A percentile compares a stretch with the other conserved stretches of the same genome.
phyloP scores from a whole-genome alignment of 1,284 basidiomycete genomes.

The Pisolithus thermaeus region DNA sequence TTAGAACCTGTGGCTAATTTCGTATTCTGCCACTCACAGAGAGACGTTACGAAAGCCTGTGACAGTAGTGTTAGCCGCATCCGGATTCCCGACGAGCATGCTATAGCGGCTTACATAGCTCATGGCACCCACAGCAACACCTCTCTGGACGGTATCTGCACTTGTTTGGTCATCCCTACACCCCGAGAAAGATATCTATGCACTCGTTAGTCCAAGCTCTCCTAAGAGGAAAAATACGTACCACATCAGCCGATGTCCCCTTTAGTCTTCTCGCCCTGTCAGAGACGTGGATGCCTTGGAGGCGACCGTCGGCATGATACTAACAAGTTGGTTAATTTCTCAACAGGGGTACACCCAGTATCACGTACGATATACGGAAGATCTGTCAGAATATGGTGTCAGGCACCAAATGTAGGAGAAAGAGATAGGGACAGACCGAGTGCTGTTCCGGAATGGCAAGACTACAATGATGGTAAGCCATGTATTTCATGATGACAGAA shows the following conservation, averaged over 20 bases:
- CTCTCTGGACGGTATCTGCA: constrained; percentile 46
- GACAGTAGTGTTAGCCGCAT: constrained; percentile 1
- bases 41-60: constrained; percentile 64
- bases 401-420: not conserved
- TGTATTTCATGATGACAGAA: not conserved
- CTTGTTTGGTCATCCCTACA: constrained; percentile 79
- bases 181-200: constrained; percentile 62
- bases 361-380: constrained; percentile 53
- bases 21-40: constrained; percentile 35
- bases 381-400: constrained; percentile 32
- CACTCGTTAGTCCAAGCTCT: not conserved
- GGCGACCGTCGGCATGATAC: constrained; percentile 57
- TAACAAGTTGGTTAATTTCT: constrained; percentile 19
- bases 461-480: constrained; percentile 13
- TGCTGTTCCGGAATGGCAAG: constrained; percentile 22
- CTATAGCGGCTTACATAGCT: constrained; percentile 41
- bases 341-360: not conserved
- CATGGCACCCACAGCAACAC: constrained; percentile 67
- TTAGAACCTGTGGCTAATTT: constrained; percentile 1
- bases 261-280: constrained; percentile 30
- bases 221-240: constrained; percentile 30
- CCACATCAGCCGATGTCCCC: constrained; percentile 43
- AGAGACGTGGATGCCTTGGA: constrained; percentile 46
- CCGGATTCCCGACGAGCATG: not conserved
- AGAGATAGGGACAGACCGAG: constrained; percentile 12